phyloP scores from a whole-genome alignment of 257 asterid species.

The Primulina huaijiensis region DNA sequence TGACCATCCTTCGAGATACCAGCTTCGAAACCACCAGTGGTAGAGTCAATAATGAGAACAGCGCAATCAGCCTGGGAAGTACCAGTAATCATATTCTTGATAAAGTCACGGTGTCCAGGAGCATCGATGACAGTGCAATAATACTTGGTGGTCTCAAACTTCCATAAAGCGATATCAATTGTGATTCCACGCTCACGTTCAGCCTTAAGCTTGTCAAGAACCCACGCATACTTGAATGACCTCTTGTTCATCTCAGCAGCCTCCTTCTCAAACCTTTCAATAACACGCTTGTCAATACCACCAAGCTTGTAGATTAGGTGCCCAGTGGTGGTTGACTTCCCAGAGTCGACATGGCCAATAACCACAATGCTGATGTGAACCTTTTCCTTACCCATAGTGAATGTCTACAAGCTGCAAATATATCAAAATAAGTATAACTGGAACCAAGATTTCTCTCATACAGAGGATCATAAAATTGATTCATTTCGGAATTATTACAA shows the following conservation, averaged over 20 bases:
- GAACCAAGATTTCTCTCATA: too few species aligned
- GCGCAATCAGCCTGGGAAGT: slow-evolving; percentile 46
- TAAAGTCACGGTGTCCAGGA: slow-evolving; percentile 41
- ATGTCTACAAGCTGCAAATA: too few species aligned
- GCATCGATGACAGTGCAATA: slow-evolving; percentile 48
- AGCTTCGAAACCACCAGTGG: slow-evolving; percentile 51
- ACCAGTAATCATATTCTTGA: slow-evolving; percentile 45
- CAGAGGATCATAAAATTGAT: too few species aligned
- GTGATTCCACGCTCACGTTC: slow-evolving; percentile 50
- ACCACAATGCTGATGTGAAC: slow-evolving; percentile 60
- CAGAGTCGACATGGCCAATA: slow-evolving; percentile 72
- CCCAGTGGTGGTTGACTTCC: slow-evolving; percentile 70
- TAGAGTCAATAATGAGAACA: slow-evolving; percentile 43
- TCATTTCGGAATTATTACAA: too few species aligned
- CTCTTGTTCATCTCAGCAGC: slow-evolving; percentile 46
- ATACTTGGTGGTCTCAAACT: slow-evolving; percentile 47
- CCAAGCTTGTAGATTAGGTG: slow-evolving; percentile 71
- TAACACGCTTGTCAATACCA: slow-evolving; percentile 67
- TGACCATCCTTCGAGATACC: slow-evolving; percentile 53
- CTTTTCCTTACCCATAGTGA: slow-evolving; percentile 59
- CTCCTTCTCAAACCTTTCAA: slow-evolving; percentile 58
- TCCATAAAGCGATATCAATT: slow-evolving; percentile 48
- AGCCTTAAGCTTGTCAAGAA: slow-evolving; percentile 50
- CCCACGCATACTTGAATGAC: slow-evolving; percentile 45
- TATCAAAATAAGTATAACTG: too few species aligned